These are phyloP conservation scores for Thamnidium elegans DNA, from an alignment of 192 early-diverging fungal species.

Conservation along the genomic window DNA sequence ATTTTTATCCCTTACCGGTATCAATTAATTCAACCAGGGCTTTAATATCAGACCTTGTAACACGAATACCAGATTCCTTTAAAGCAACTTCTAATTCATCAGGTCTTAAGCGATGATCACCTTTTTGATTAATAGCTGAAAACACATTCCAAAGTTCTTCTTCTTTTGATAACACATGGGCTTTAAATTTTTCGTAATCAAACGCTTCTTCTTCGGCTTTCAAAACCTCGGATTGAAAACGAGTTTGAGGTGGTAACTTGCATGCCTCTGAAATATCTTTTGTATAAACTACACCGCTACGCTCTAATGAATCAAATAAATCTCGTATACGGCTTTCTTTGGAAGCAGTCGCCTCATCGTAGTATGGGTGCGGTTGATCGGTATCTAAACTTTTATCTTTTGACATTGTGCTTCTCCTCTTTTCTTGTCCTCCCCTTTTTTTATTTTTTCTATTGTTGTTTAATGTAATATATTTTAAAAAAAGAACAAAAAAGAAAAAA, in stretches of 20 bases:
- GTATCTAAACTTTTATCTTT: background rate
- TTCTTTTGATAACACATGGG: slow-evolving; percentile 65
- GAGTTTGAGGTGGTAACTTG: slow-evolving; percentile 40
- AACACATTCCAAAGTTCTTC: slow-evolving; percentile 61
- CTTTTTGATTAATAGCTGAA: slow-evolving; percentile 54
- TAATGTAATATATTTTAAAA: no score
- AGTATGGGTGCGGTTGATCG: slow-evolving; percentile 27
- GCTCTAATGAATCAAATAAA: slow-evolving; percentile 35
- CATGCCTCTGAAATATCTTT: slow-evolving; percentile 33
- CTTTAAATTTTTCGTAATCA: slow-evolving; percentile 49
- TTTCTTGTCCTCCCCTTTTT: no score
- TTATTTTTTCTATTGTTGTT: no score
- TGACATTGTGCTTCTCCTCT: no score
- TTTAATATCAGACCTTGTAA: slow-evolving; percentile 54
- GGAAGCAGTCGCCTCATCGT: slow-evolving; percentile 26
- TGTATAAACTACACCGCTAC: slow-evolving; percentile 26
- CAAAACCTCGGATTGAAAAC: slow-evolving; percentile 42
- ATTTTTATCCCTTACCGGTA: slow-evolving; percentile 25
- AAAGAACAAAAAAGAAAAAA: no score
- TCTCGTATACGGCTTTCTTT: slow-evolving; percentile 35
- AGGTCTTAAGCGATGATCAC: slow-evolving; percentile 54
- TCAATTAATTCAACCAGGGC: slow-evolving; percentile 60
- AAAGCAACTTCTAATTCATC: slow-evolving; percentile 55
- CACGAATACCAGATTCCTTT: slow-evolving; percentile 52
- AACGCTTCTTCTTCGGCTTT: slow-evolving; percentile 29